Evolutionary conservation across 1,284 basidiomycete genomes (phyloP).

Genomic region (Fomitopsis pinicola): DNA sequence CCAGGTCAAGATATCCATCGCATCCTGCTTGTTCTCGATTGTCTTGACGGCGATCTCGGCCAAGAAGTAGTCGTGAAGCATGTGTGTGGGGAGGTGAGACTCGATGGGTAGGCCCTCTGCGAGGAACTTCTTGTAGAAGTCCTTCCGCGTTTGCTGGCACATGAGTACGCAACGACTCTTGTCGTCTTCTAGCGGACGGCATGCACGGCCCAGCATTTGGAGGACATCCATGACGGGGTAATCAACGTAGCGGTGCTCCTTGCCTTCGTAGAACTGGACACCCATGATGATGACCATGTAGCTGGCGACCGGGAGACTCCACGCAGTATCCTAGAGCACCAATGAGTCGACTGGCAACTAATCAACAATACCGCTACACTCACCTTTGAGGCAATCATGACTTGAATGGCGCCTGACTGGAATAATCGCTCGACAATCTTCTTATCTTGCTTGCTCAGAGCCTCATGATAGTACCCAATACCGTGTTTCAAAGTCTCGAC

Average conservation of each 20-base stretch:
- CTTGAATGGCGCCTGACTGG: conserved; percentile 91
- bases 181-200: conserved; percentile 82
- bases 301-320: conserved; percentile 89
- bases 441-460: conserved; percentile 88
- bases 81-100: conserved; percentile 83
- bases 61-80: conserved; percentile 95
- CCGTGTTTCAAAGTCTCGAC: conserved; percentile 86
- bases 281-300: conserved; percentile 99
- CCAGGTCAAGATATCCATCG: conserved; percentile 93
- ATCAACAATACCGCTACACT: conserved; percentile 12
- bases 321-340: conserved; percentile 76
- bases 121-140: conserved; percentile 99
- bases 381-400: conserved; percentile 91
- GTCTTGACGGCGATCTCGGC: conserved; percentile 98
- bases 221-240: conserved; percentile 97
- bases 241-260: conserved; percentile 96
- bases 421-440: conserved; percentile 93
- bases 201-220: conserved; percentile 98
- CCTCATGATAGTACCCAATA: conserved; percentile 96
- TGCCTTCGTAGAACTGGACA: conserved; percentile 93
- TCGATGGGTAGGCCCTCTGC: conserved; percentile 98
- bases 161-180: conserved; percentile 91
- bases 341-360: background rate
- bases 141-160: conserved; percentile 95
- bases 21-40: conserved; percentile 98